phyloP scores from a whole-genome alignment of 768 basidiomycete species.

The Pilatotrama ljubarskyi region DNA sequence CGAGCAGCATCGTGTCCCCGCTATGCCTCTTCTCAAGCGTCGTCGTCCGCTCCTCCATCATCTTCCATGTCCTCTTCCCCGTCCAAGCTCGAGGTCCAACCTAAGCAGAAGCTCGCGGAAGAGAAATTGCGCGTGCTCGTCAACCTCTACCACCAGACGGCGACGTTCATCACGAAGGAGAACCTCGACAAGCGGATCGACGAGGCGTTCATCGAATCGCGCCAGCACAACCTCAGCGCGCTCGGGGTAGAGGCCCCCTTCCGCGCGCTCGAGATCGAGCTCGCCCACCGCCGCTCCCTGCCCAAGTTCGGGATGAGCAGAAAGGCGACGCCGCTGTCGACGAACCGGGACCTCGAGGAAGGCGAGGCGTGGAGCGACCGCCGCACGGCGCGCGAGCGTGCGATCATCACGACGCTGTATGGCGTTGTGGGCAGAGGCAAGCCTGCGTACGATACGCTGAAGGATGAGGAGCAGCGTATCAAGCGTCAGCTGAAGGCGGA shows the following conservation, averaged over 20 bases:
- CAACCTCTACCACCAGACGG: slow-evolving; percentile 75
- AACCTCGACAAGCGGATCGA: slow-evolving; percentile 68
- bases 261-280: slow-evolving; percentile 19
- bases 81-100: slow-evolving; percentile 5
- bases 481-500: background rate
- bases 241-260: slow-evolving; percentile 19
- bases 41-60: slow-evolving; percentile 6
- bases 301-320: slow-evolving; percentile 24
- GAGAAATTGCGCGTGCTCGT: slow-evolving; percentile 70
- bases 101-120: slow-evolving; percentile 43
- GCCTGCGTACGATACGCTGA: slow-evolving; percentile 50
- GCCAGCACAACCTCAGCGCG: background rate
- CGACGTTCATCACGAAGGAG: slow-evolving; percentile 68
- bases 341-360: background rate
- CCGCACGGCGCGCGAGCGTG: slow-evolving; percentile 37
- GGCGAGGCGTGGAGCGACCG: slow-evolving; percentile 35
- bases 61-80: background rate
- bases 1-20: slow-evolving; percentile 17
- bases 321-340: background rate
- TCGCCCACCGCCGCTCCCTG: slow-evolving; percentile 7
- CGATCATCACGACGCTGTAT: slow-evolving; percentile 53
- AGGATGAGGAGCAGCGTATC: slow-evolving; percentile 38
- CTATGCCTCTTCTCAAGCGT: slow-evolving; percentile 20
- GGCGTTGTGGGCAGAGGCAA: slow-evolving; percentile 40
- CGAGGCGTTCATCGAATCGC: slow-evolving; percentile 48